Conservation (phyloP, 176 grass and related monocot species). For the Aegilops umbellulata region DNA sequence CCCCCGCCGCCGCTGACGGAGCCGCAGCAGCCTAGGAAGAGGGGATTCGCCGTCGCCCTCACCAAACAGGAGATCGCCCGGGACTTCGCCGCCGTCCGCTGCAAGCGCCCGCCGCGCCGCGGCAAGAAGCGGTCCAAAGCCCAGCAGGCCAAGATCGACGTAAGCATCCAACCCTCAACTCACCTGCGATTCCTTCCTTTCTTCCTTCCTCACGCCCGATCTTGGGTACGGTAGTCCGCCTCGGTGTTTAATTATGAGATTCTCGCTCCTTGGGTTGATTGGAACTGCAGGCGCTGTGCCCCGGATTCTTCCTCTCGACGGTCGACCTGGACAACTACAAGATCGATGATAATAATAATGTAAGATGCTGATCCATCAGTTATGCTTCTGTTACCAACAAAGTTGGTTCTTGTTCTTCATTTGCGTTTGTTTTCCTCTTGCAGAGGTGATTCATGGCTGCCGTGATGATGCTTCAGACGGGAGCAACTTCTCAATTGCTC, state of each 20-base stretch:
- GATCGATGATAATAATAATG: slow-evolving; percentile 25
- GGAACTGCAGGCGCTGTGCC: slow-evolving; percentile 36
- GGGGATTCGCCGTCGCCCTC: slow-evolving; percentile 37
- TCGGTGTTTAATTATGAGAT: not conserved
- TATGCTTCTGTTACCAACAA: not conserved
- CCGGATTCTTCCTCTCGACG: slow-evolving; percentile 23
- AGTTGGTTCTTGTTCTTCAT: slow-evolving; percentile 31
- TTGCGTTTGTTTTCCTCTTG: slow-evolving; percentile 15
- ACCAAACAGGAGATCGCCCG: slow-evolving; percentile 42
- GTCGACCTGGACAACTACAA: slow-evolving; percentile 44
- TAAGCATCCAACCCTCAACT: slow-evolving; percentile 13
- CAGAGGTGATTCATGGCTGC: slow-evolving; percentile 32
- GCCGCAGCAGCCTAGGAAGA: slow-evolving; percentile 15
- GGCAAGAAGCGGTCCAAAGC: slow-evolving; percentile 37
- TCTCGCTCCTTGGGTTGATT: not conserved
- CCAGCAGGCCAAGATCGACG: slow-evolving; percentile 37
- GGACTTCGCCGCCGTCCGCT: slow-evolving; percentile 43
- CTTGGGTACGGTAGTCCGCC: not conserved
- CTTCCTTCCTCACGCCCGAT: not conserved
- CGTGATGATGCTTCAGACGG: slow-evolving; percentile 4
- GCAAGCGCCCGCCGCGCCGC: slow-evolving; percentile 38
- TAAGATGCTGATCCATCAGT: not conserved
- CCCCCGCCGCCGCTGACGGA: not conserved
- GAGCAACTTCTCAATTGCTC: slow-evolving; percentile 24
- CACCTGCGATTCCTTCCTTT: not conserved